Conservation (phyloP, 2,329 filamentous ascomycete genomes). For the Fusarium sterilihyphosum region DNA sequence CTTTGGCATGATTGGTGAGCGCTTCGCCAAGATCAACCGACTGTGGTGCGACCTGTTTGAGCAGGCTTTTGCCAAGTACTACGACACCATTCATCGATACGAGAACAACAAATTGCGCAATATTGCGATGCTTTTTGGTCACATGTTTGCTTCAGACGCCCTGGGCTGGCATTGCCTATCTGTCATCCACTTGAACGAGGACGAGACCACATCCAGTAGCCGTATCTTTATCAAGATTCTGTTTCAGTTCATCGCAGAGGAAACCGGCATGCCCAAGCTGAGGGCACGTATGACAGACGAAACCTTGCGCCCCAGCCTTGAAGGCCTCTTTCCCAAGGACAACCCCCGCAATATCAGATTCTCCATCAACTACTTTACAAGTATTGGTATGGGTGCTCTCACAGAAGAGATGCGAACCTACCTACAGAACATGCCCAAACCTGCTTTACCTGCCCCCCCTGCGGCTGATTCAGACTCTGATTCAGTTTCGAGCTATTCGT, state of each 20-base stretch:
- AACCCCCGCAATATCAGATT: constrained; percentile 92
- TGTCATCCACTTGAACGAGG: constrained; percentile 89
- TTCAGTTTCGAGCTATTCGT: constrained; percentile 82
- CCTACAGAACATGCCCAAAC: constrained; percentile 89
- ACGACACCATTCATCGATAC: constrained; percentile 96
- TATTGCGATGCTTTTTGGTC: constrained; percentile 93
- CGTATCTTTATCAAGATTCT: constrained; percentile 99
- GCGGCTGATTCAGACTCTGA: constrained; percentile 71
- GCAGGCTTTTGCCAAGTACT: constrained; percentile 89
- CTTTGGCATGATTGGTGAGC: constrained; percentile 92
- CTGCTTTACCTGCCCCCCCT: constrained; percentile 74
- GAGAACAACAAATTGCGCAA: constrained; percentile 96
- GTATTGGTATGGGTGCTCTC: constrained; percentile 92
- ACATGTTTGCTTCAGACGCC: constrained; percentile 86
- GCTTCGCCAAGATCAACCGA: constrained; percentile 95
- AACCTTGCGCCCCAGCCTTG: constrained; percentile 78
- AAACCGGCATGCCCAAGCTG: constrained; percentile 83
- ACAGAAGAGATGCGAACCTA: constrained; percentile 96
- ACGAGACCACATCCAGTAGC: constrained; percentile 94
- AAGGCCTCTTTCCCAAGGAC: constrained; percentile 89
- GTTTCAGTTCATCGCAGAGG: constrained; percentile 90
- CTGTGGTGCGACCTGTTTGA: constrained; percentile 96
- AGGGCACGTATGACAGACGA: constrained; percentile 82
- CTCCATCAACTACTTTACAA: constrained; percentile 99
- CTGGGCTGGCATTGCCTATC: constrained; percentile 93